Conservation (phyloP, 208 protist genomes). For the Wallacemonas sp. region DNA sequence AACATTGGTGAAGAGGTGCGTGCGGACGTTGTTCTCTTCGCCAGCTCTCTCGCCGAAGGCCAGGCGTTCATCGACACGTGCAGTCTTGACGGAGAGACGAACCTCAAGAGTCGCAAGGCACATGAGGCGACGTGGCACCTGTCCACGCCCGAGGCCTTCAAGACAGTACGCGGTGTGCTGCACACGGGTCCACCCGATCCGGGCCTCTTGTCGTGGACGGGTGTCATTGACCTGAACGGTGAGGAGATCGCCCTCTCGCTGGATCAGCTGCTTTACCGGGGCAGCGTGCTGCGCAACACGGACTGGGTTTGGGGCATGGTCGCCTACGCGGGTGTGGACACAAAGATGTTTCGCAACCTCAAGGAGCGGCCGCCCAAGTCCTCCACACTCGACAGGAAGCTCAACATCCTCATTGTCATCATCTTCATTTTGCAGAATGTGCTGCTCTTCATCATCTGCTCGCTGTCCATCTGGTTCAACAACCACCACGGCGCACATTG, state of each 20-base stretch:
- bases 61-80: conserved; percentile 92
- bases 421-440: conserved; percentile 77
- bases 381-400: conserved; percentile 85
- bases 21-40: conserved; percentile 87
- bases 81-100: conserved; percentile 91
- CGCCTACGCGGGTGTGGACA: conserved; percentile 90
- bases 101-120: conserved; percentile 78
- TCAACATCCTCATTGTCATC: conserved; percentile 81
- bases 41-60: conserved; percentile 64
- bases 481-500: conserved; percentile 40
- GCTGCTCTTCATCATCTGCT: conserved; percentile 66
- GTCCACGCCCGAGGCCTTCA: conserved; percentile 28
- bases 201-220: conserved; percentile 74
- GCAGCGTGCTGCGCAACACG: conserved; percentile 90
- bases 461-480: conserved; percentile 67
- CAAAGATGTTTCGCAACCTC: conserved; percentile 92
- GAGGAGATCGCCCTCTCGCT: conserved; percentile 57
- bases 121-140: conserved; percentile 66
- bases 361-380: conserved; percentile 82
- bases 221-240: conserved; percentile 54
- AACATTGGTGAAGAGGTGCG: conserved; percentile 80
- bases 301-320: conserved; percentile 92
- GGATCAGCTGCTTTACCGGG: conserved; percentile 90
- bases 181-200: conserved; percentile 69
- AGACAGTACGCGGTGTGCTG: conserved; percentile 22